Conservation (phyloP, 805 yeast genomes). For the Candida boleticola region DNA sequence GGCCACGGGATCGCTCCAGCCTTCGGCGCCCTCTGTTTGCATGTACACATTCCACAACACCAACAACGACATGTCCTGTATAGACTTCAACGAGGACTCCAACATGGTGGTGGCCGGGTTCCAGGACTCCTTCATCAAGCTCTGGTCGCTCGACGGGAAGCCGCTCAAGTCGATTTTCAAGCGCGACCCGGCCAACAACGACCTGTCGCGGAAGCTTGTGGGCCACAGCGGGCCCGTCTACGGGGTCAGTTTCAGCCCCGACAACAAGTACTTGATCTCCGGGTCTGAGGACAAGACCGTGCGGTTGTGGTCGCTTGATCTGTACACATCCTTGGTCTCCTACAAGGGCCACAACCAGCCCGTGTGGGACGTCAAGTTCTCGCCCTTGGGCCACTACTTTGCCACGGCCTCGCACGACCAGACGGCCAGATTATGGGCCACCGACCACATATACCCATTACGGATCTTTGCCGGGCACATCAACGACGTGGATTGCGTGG, state of each 20-base stretch:
- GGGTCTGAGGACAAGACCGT: slow-evolving; percentile 91
- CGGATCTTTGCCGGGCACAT: slow-evolving; percentile 97
- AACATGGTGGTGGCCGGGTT: slow-evolving; percentile 91
- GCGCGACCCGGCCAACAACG: slow-evolving; percentile 49
- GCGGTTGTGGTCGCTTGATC: slow-evolving; percentile 90
- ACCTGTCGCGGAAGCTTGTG: slow-evolving; percentile 56
- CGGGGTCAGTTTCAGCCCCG: slow-evolving; percentile 88
- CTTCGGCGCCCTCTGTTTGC: slow-evolving; percentile 89
- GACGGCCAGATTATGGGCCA: slow-evolving; percentile 96
- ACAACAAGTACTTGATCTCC: slow-evolving; percentile 74
- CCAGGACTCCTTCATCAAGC: slow-evolving; percentile 83
- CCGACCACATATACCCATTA: slow-evolving; percentile 95
- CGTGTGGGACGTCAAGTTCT: slow-evolving; percentile 93
- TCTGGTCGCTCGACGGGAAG: slow-evolving; percentile 93
- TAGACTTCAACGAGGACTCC: slow-evolving; percentile 85
- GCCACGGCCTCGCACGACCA: slow-evolving; percentile 98
- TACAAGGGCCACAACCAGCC: slow-evolving; percentile 97
- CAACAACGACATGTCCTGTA: slow-evolving; percentile 79
- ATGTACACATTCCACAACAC: slow-evolving; percentile 98
- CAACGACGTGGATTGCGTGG: slow-evolving; percentile 92
- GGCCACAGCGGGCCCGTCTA: slow-evolving; percentile 97
- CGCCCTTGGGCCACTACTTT: slow-evolving; percentile 95
- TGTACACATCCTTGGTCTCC: slow-evolving; percentile 84
- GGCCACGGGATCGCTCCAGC: slow-evolving; percentile 42
- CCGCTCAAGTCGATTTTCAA: slow-evolving; percentile 65